These are phyloP conservation scores for Endotrypanum monterogeii DNA, from an alignment of 208 protist species.

Conservation along the genomic window DNA sequence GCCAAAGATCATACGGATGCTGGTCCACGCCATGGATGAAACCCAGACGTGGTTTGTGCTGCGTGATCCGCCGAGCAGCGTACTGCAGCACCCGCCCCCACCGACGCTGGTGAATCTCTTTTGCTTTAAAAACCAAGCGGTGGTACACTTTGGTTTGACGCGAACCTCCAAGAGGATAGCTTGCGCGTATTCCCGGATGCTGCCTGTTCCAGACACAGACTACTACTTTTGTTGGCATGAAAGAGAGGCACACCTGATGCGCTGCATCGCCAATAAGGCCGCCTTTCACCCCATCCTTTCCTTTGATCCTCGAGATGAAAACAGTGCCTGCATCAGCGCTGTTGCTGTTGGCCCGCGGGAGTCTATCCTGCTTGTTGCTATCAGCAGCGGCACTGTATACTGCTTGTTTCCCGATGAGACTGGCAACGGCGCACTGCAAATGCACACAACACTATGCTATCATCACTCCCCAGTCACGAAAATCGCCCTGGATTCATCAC, in stretches of 20 bases:
- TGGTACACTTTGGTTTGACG: constrained; percentile 51
- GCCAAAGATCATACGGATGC: constrained; percentile 72
- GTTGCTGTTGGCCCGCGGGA: constrained; percentile 62
- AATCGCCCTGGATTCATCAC: constrained; percentile 41
- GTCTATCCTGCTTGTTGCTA: constrained; percentile 63
- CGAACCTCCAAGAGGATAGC: constrained; percentile 32
- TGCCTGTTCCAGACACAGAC: constrained; percentile 61
- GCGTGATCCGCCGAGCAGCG: constrained; percentile 34
- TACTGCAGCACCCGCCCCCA: constrained; percentile 40
- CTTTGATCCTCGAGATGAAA: constrained; percentile 48
- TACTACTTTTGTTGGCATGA: constrained; percentile 71
- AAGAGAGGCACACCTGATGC: constrained; percentile 61
- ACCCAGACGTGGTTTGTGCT: constrained; percentile 56
- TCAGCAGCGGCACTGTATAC: constrained; percentile 67
- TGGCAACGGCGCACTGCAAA: constrained; percentile 25
- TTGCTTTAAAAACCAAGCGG: constrained; percentile 26
- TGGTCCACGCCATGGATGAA: constrained; percentile 59
- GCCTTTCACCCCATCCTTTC: constrained; percentile 57
- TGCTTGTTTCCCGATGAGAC: constrained; percentile 58
- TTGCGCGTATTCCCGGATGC: constrained; percentile 41
- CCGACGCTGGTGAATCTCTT: constrained; percentile 35
- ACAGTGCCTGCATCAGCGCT: constrained; percentile 53
- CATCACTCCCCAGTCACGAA: constrained; percentile 68
- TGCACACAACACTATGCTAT: constrained; percentile 61
- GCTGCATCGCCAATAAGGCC: constrained; percentile 40